A percentile compares a stretch with the other conserved stretches of the same genome.
These are phyloP conservation scores for Elsinoe necatrix DNA, from an alignment of 2,329 filamentous ascomycete genomes.

Conservation along the genomic window DNA sequence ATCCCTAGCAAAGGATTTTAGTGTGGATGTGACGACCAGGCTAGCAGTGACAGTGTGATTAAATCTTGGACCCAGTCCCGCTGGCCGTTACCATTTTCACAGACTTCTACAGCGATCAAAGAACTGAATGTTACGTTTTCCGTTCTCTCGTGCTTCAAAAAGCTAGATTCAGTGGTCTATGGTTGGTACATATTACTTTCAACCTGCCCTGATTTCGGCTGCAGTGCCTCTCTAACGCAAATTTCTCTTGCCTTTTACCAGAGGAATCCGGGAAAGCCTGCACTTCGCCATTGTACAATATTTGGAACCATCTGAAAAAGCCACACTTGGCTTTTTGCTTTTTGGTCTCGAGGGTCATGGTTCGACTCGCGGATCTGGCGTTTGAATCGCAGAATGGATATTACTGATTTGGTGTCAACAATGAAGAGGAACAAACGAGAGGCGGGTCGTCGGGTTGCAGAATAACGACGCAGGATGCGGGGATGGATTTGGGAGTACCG, in stretches of 20 bases:
- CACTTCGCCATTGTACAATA: neutral
- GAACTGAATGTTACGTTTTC: too few species aligned
- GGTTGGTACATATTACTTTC: neutral
- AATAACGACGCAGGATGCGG: neutral
- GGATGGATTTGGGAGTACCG: neutral
- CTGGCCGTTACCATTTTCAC: too few species aligned
- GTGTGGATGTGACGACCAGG: too few species aligned
- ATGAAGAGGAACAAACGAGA: neutral
- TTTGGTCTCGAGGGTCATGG: neutral
- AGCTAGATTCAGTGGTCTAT: too few species aligned
- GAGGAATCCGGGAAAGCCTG: slow-evolving; percentile 4
- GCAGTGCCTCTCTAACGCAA: slow-evolving; percentile 7
- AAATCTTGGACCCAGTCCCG: too few species aligned
- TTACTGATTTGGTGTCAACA: neutral
- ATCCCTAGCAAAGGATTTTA: too few species aligned
- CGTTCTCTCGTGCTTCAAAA: too few species aligned
- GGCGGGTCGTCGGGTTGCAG: neutral
- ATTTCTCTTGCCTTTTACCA: slow-evolving; percentile 9
- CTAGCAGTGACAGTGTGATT: too few species aligned
- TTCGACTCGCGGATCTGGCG: neutral
- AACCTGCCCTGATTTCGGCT: neutral
- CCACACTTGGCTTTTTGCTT: neutral
- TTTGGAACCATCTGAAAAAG: neutral
- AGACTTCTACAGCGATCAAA: too few species aligned
- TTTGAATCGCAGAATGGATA: neutral